Evolutionary conservation across 2,329 filamentous ascomycete genomes (phyloP).

Genomic region (Colletotrichum sp.): DNA sequence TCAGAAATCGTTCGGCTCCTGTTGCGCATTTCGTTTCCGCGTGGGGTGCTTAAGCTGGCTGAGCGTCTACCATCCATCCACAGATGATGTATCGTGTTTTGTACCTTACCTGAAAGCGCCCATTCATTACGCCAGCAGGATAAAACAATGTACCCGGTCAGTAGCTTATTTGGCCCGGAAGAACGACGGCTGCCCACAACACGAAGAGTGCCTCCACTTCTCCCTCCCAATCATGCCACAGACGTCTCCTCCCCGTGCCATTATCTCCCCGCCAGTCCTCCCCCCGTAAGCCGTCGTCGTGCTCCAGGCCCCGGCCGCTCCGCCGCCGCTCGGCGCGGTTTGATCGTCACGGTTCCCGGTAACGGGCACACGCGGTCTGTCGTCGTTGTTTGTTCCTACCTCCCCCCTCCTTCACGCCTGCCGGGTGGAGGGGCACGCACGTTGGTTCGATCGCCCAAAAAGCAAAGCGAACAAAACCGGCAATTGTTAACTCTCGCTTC

Average conservation of each 20-base stretch:
- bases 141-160: background rate
- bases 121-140: background rate
- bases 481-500: background rate
- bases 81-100: background rate
- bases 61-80: background rate
- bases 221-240: constrained; percentile 1
- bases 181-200: background rate
- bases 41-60: background rate
- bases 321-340: constrained; percentile 10
- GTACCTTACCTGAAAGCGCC: background rate
- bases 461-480: background rate
- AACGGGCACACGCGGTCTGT: background rate
- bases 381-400: background rate
- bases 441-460: background rate
- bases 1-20: background rate
- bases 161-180: background rate
- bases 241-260: background rate
- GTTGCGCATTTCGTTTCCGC: background rate
- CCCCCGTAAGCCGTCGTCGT: background rate
- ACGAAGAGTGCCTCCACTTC: background rate
- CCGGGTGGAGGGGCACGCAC: background rate
- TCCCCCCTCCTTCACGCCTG: background rate
- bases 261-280: background rate
- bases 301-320: background rate
- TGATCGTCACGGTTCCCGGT: constrained; percentile 9